Base-by-base conservation (phyloP, 2,329 filamentous ascomycete genomes). In the Stylonectria norvegica region DNA sequence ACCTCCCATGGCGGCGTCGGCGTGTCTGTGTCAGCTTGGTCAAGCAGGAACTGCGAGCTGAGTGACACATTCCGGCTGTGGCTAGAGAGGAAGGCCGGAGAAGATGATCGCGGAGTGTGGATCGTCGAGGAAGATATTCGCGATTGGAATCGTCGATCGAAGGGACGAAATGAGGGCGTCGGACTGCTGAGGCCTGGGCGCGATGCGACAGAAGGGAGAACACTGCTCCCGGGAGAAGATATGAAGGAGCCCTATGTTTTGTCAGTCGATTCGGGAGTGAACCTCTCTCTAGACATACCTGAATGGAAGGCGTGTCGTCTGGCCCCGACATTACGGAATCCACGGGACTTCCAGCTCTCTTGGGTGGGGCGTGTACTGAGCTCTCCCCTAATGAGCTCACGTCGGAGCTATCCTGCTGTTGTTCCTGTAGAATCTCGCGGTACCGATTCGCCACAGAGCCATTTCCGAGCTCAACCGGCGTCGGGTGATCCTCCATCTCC, bases 101-200 rank as follows among this genome's bases (percentile, higher is more conserved):
- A 95, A 2, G 77, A 74, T 5, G 85, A 75, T 42, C 90, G 79
- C 20, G 86, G 82, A 18, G 81, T 81, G 35, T 63, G 60, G 17
- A 75, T 61, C 20, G 65, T 59, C 34, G 70, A 69, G 11, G 84
- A 79, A 43, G 75, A 72, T 49, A 96, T 79, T 34, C 90, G 83
- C 12, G 91, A 91, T 61, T 94, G 89, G 66, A 98, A 98, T 40
- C 93, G 83, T 49, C 89, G 82, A 61, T 98, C 93, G 63, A 98
- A 98, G 4, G 93, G 91, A 58, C 91, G 82, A 56, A 96, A 85
- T 12, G 88, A 89, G 15, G 86, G 86, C 12, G 85, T 87, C 11
- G 88, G 83, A 53, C 85, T 89, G 49, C 68, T 69, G 27, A 85
- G 66, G 45, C 80, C 75, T 15, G 80, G 75, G 42, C 85, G 76